Base-by-base conservation (phyloP, 225 moss, liverwort and hornwort genomes). In the Bryoerythrophyllum caledonicum region DNA sequence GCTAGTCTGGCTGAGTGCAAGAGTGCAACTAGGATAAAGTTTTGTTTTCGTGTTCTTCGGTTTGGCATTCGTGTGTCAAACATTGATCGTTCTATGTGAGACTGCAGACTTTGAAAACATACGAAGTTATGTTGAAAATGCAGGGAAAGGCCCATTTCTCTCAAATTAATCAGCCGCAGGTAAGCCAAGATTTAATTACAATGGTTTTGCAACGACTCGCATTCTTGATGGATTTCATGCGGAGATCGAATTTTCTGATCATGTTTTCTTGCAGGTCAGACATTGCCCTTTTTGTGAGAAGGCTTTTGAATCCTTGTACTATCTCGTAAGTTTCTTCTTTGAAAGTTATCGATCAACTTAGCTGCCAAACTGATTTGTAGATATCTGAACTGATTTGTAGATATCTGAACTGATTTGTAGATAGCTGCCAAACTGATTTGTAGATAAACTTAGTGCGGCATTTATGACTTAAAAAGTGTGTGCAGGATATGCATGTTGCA, bases 261-360 rank as follows among this genome's bases (percentile, higher is more conserved):
- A 52, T n/a, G 27, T 26, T 63, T 73, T 83, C 25, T 69, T 85
- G 85, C 80, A 99, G 99, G 84, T 89, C 14, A 83, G 88, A n/a
- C 93, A 90, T 76, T 99, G 99, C 81, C 95, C 95, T 9, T 74
- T 95, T 24, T 99, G 99, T 76, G 95, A 95, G 74, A 99, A 99
- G 80, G 77, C 84, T 77, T 99, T 99, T 65, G 99, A 95, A 82
- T 99, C 99, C 51, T 68, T 89, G 2, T 85, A 91, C 55, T 95
- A 90, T 66, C 92, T 99, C 10, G 99, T 99, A 79, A 90, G 95
- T 83, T 51, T 43, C 46, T 51, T 30, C 21, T 26, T 72, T 20
- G 19, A 26, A 68, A 55, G 8, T 23, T 38, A 20, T 15, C 19
- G 34, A 65, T 49, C 23, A 67, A 66, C 20, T 24, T 78, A 30